Evolutionary conservation across 2,329 filamentous ascomycete genomes (phyloP).

Genomic region (Hypomyces rosellus): DNA sequence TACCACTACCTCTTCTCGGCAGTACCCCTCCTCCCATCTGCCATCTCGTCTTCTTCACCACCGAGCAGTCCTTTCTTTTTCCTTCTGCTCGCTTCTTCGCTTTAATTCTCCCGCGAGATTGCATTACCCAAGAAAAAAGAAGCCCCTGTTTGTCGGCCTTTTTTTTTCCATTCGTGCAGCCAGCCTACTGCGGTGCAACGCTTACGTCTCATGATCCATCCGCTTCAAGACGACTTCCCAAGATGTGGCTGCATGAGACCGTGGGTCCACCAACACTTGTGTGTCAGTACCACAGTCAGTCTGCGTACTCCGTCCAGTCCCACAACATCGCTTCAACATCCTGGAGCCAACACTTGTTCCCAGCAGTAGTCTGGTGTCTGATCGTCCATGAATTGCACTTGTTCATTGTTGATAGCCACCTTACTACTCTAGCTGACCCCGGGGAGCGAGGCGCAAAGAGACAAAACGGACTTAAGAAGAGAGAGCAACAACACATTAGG

Average conservation of each 20-base stretch:
- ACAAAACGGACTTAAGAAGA: too few relatives aligned
- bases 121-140: not conserved
- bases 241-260: constrained; percentile 8
- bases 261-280: not conserved
- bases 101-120: not conserved
- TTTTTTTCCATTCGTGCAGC: not conserved
- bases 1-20: not conserved
- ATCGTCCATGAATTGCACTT: not conserved
- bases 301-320: not conserved
- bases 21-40: not conserved
- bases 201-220: constrained; percentile 4
- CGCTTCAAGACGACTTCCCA: constrained; percentile 1
- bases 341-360: constrained; percentile 6
- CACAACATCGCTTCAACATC: constrained; percentile 3
- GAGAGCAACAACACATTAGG: too few relatives aligned
- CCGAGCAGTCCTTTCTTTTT: not conserved
- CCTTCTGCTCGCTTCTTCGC: not conserved
- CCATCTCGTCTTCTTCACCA: not conserved
- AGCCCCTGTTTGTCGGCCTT: not conserved
- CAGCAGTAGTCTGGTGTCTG: not conserved
- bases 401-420: too few relatives aligned
- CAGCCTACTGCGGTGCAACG: not conserved
- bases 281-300: not conserved
- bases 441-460: too few relatives aligned
- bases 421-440: too few relatives aligned